phyloP scores from a whole-genome alignment of 805 yeast species.

The Yarrowia sp. region DNA sequence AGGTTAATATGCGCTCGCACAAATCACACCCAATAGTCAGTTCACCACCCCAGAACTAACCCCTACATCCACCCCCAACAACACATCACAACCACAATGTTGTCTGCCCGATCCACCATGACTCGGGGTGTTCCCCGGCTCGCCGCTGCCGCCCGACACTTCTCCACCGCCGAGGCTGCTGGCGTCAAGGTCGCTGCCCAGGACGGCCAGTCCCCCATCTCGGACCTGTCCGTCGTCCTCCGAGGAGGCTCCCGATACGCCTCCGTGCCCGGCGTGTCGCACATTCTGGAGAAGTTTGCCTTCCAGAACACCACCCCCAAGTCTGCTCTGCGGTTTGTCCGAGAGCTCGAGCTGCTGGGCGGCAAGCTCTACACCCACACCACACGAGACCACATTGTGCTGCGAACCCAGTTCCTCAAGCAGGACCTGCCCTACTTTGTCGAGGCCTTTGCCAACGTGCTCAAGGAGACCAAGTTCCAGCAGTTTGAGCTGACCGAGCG shows the following conservation, averaged over 20 bases:
- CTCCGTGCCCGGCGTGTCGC: constrained; percentile 76
- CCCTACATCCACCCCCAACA: background rate
- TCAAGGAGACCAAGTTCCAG: constrained; percentile 65
- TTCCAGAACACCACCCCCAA: constrained; percentile 74
- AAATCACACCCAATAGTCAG: constrained; percentile 14
- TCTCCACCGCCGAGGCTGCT: constrained; percentile 35
- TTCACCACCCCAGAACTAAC: constrained; percentile 11
- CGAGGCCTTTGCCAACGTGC: constrained; percentile 72
- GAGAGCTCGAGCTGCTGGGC: constrained; percentile 93
- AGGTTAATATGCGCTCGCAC: constrained; percentile 13
- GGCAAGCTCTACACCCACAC: constrained; percentile 69
- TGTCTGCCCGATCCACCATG: constrained; percentile 27
- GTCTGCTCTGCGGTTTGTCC: constrained; percentile 86
- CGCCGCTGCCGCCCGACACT: constrained; percentile 24
- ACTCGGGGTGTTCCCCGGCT: constrained; percentile 25
- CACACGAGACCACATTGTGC: constrained; percentile 80
- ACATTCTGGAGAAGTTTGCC: constrained; percentile 76
- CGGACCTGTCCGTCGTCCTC: constrained; percentile 75
- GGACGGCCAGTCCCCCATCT: constrained; percentile 64
- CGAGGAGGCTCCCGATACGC: constrained; percentile 79
- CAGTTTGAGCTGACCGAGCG: constrained; percentile 81
- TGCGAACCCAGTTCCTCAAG: constrained; percentile 78
- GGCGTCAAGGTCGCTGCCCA: constrained; percentile 39
- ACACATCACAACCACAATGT: constrained; percentile 15
- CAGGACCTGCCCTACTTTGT: constrained; percentile 91